A percentile compares a stretch with the other conserved stretches of the same genome.
Conservation (phyloP, 1,284 basidiomycete genomes). For the Malassezia sympodialis region DNA sequence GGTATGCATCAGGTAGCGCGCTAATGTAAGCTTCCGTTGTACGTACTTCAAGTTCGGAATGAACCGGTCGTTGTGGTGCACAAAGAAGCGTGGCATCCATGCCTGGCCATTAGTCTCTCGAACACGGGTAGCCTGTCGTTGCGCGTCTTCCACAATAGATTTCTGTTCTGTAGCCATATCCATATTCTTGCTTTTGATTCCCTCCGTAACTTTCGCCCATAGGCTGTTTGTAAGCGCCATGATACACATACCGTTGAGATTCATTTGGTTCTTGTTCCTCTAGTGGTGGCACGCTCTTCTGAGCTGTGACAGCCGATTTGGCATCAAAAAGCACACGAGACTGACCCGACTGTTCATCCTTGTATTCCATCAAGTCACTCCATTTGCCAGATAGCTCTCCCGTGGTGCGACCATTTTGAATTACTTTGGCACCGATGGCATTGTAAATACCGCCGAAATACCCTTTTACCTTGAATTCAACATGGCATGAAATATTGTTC, state of each 20-base stretch:
- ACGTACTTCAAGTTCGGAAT: constrained; percentile 35
- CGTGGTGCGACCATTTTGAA: constrained; percentile 59
- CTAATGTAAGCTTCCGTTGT: not conserved
- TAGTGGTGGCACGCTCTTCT: constrained; percentile 74
- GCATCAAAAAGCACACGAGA: constrained; percentile 78
- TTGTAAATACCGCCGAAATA: constrained; percentile 98
- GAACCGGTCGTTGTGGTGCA: constrained; percentile 52
- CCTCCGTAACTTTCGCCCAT: constrained; percentile 75
- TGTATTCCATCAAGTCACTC: constrained; percentile 83
- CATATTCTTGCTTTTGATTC: constrained; percentile 80
- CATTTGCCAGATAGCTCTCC: constrained; percentile 85
- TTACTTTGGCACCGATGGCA: constrained; percentile 70
- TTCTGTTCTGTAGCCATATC: constrained; percentile 86
- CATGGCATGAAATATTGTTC: constrained; percentile 64
- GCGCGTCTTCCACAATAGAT: constrained; percentile 78
- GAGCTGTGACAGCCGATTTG: constrained; percentile 59
- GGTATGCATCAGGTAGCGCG: constrained; percentile 20
- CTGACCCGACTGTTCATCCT: constrained; percentile 60
- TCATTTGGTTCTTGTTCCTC: constrained; percentile 82
- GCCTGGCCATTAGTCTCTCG: constrained; percentile 65
- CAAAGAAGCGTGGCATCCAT: constrained; percentile 70
- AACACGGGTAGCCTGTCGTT: constrained; percentile 67
- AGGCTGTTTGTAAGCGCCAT: constrained; percentile 47
- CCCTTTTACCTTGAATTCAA: constrained; percentile 97
- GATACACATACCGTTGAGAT: constrained; percentile 53